Evolutionary conservation across 345 rosid species (phyloP).

Genomic region (Gossypium ekmanianum): DNA sequence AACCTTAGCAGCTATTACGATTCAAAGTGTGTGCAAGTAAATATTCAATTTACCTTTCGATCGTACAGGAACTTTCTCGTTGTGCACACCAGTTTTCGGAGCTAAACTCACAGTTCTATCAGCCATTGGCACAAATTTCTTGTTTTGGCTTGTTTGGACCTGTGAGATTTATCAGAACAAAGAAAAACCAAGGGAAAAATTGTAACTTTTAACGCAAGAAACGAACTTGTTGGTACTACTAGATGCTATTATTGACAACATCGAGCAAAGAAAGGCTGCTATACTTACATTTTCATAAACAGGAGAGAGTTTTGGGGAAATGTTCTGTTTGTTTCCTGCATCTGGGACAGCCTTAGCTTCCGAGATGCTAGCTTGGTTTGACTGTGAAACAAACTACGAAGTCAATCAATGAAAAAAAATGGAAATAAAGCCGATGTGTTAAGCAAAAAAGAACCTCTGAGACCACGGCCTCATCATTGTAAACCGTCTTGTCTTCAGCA

Average conservation of each 20-base stretch:
- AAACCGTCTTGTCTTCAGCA: slow-evolving; percentile 40
- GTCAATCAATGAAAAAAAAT: neutral
- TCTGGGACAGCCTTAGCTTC: slow-evolving; percentile 27
- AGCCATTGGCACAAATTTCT: slow-evolving; percentile 27
- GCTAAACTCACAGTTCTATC: slow-evolving; percentile 36
- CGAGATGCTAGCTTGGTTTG: slow-evolving; percentile 34
- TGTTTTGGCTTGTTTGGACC: slow-evolving; percentile 14
- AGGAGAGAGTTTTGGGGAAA: slow-evolving; percentile 16
- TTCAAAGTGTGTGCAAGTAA: neutral
- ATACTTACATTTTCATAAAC: slow-evolving; percentile 37
- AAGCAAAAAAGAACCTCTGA: slow-evolving; percentile 36
- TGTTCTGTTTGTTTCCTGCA: slow-evolving; percentile 1
- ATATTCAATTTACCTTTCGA: slow-evolving; percentile 28
- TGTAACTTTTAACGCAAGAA: neutral
- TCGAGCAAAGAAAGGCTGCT: neutral
- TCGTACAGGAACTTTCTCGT: slow-evolving; percentile 31
- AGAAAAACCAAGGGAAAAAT: neutral
- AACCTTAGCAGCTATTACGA: neutral
- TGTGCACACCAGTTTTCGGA: slow-evolving; percentile 38
- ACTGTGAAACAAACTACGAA: slow-evolving; percentile 11
- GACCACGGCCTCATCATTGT: slow-evolving; percentile 36
- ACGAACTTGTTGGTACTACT: too few species aligned
- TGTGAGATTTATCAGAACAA: neutral
- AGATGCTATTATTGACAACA: neutral
- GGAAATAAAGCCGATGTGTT: neutral